Conservation (phyloP, 2,329 filamentous ascomycete species). For the Fusarium avenaceum region DNA sequence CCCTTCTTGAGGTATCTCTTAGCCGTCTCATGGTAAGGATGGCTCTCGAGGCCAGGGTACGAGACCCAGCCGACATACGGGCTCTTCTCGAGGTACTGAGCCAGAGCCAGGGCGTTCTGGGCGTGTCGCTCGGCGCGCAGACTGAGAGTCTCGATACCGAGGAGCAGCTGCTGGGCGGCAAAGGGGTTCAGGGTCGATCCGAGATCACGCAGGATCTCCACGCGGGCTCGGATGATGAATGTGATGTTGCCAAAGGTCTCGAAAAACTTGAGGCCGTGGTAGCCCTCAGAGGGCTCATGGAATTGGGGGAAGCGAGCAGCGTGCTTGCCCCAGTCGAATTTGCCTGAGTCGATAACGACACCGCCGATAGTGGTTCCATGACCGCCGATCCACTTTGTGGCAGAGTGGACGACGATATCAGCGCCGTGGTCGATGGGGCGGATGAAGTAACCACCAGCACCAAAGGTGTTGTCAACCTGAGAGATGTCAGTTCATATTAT, state of each 20-base stretch:
- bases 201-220: slow-evolving; percentile 91
- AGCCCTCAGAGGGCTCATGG: slow-evolving; percentile 87
- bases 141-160: slow-evolving; percentile 91
- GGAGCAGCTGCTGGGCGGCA: slow-evolving; percentile 89
- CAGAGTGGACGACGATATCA: slow-evolving; percentile 94
- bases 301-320: slow-evolving; percentile 91
- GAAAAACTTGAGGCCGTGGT: slow-evolving; percentile 95
- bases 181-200: slow-evolving; percentile 89
- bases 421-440: slow-evolving; percentile 91
- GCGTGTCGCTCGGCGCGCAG: slow-evolving; percentile 89
- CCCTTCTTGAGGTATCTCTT: slow-evolving; percentile 89
- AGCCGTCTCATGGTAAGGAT: slow-evolving; percentile 82
- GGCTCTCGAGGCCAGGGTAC: slow-evolving; percentile 88
- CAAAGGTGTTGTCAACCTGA: slow-evolving; percentile 95
- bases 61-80: slow-evolving; percentile 92
- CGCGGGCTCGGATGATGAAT: slow-evolving; percentile 86
- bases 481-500: neutral
- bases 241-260: slow-evolving; percentile 88
- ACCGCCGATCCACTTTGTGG: slow-evolving; percentile 97
- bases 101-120: slow-evolving; percentile 83
- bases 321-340: slow-evolving; percentile 93
- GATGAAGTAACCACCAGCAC: slow-evolving; percentile 89
- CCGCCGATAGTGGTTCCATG: slow-evolving; percentile 94
- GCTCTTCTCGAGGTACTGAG: slow-evolving; percentile 85
- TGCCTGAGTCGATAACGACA: slow-evolving; percentile 87